phyloP scores from a whole-genome alignment of 257 asterid genomes.

The Agastache rugosa region DNA sequence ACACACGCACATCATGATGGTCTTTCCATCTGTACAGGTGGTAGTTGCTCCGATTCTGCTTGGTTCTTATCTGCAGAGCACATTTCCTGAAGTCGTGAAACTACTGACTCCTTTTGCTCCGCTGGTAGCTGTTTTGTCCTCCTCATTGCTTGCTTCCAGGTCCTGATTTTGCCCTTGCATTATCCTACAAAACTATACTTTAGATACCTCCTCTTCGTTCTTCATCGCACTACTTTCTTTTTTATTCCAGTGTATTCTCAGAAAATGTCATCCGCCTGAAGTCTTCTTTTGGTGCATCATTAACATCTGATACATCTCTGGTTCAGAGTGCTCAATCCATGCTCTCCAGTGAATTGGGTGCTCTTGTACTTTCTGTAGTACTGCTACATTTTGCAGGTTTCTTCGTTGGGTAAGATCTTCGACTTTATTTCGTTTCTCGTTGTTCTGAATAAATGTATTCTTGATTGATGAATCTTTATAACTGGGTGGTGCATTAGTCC shows the following conservation, averaged over 20 bases:
- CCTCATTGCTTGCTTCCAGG: constrained; percentile 91
- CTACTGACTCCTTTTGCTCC: constrained; percentile 72
- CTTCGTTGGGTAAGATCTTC: constrained; percentile 76
- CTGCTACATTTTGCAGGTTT: constrained; percentile 85
- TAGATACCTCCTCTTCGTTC: not conserved
- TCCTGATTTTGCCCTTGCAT: constrained; percentile 34
- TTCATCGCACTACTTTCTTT: constrained; percentile 7
- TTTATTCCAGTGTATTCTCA: constrained; percentile 70
- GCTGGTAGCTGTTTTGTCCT: constrained; percentile 69
- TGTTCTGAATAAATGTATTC: not conserved
- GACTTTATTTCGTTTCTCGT: constrained; percentile 8
- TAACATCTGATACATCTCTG: constrained; percentile 60
- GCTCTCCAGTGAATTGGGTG: constrained; percentile 67
- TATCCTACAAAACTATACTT: not conserved
- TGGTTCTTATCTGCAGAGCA: constrained; percentile 76
- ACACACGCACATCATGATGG: too few relatives aligned
- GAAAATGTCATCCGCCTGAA: constrained; percentile 72
- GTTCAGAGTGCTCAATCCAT: constrained; percentile 49
- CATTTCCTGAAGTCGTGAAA: constrained; percentile 67
- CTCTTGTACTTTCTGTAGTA: constrained; percentile 65
- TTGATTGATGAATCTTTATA: not conserved
- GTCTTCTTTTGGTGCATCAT: constrained; percentile 61
- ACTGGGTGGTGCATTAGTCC: not conserved
- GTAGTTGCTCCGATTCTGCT: constrained; percentile 92
- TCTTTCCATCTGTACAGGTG: constrained; percentile 53